Conservation (phyloP, 768 basidiomycete genomes). For the Boletus eberwhitei region DNA sequence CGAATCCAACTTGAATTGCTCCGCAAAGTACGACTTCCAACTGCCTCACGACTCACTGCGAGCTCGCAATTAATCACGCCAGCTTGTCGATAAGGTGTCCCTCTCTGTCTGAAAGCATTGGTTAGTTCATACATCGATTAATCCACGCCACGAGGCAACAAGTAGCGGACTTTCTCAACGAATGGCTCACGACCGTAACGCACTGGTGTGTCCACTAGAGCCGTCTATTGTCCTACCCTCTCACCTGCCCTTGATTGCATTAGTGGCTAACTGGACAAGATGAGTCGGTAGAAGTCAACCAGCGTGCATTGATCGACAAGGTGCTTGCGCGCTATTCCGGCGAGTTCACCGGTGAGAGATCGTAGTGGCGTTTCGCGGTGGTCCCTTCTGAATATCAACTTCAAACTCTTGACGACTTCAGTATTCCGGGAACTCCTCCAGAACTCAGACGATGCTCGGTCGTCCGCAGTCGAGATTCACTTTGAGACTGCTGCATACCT, state of each 20-base stretch:
- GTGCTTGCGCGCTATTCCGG: constrained; percentile 94
- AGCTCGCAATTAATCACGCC: neutral
- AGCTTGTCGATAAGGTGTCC: neutral
- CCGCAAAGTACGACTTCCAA: neutral
- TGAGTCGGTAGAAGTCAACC: constrained; percentile 88
- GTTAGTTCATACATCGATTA: neutral
- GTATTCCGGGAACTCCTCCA: constrained; percentile 86
- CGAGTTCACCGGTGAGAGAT: constrained; percentile 70
- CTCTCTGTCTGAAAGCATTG: neutral
- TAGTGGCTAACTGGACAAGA: constrained; percentile 64
- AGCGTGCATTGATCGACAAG: constrained; percentile 95
- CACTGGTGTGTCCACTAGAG: constrained; percentile 21
- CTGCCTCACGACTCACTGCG: neutral
- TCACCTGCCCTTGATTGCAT: neutral
- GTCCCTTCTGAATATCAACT: neutral
- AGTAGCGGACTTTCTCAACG: neutral
- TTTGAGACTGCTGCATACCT: constrained; percentile 64
- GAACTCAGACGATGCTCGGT: constrained; percentile 91
- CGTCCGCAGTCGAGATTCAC: constrained; percentile 70
- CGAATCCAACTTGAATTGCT: too few relatives aligned
- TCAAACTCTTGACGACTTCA: constrained; percentile 6
- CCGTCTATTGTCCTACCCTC: neutral
- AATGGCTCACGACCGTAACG: constrained; percentile 31
- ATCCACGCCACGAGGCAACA: too few relatives aligned
- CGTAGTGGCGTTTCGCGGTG: neutral